Evolutionary conservation across 352 stramenopile species (phyloP).

Genomic region (Pythium aristosporum): DNA sequence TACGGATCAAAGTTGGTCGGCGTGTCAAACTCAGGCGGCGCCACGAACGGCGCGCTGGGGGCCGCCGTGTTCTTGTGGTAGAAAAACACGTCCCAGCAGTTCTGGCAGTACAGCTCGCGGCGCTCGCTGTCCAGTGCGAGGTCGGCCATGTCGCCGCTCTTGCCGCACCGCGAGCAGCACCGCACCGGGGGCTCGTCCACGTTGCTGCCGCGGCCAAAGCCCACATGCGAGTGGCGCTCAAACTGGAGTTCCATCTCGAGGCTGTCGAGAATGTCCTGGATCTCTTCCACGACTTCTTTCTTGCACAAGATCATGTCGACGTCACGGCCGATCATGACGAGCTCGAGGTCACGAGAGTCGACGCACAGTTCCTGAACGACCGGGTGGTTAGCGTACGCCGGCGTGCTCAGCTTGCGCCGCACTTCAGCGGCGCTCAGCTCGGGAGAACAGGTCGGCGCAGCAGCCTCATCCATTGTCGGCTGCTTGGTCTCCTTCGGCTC

Average conservation of each 20-base stretch:
- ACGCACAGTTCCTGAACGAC: constrained; percentile 55
- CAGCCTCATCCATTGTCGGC: background rate
- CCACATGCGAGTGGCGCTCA: constrained; percentile 68
- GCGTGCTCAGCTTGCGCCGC: constrained; percentile 1
- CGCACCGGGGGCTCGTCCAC: constrained; percentile 27
- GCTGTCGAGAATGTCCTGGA: constrained; percentile 74
- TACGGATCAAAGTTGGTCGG: constrained; percentile 33
- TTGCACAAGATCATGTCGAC: constrained; percentile 60
- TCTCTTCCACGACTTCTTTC: constrained; percentile 75
- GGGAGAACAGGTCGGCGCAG: background rate
- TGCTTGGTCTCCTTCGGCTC: no score
- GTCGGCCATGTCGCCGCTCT: constrained; percentile 51
- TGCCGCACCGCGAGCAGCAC: constrained; percentile 57
- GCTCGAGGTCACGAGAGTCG: constrained; percentile 44
- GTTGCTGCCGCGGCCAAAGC: constrained; percentile 33
- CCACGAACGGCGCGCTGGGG: background rate
- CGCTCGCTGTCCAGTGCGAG: constrained; percentile 43
- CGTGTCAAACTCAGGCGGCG: constrained; percentile 23
- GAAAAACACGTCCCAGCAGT: constrained; percentile 80
- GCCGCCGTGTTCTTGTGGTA: constrained; percentile 43
- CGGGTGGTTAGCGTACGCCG: constrained; percentile 41
- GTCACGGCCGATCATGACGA: constrained; percentile 50
- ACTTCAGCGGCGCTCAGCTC: background rate
- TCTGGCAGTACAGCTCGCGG: constrained; percentile 61
- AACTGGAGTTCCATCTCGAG: constrained; percentile 82